phyloP scores from a whole-genome alignment of 225 moss, liverwort and hornwort genomes.

The Bryoerythrophyllum caledonicum region DNA sequence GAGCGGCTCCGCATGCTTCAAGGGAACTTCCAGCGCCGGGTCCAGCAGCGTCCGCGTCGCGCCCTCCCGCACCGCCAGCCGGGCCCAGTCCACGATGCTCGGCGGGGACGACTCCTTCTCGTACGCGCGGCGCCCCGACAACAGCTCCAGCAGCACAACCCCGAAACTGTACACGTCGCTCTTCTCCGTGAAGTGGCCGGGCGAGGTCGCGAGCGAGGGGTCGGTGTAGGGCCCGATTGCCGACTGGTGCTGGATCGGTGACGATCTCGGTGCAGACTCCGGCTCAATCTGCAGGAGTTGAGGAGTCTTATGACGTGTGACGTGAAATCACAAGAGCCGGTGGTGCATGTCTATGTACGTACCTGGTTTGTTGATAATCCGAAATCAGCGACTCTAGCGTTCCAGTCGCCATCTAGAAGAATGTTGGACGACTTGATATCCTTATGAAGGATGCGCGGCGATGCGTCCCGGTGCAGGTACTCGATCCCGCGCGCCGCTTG shows the following conservation, averaged over 20 bases:
- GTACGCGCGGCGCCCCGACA: constrained; percentile 53
- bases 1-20: constrained; percentile 54
- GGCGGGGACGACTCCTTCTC: constrained; percentile 45
- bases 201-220: constrained; percentile 46
- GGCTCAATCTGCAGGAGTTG: too few species aligned
- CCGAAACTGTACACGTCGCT: constrained; percentile 78
- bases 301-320: too few species aligned
- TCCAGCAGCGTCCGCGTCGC: constrained; percentile 51
- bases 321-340: too few species aligned
- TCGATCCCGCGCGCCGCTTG: constrained; percentile 69
- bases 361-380: constrained; percentile 40
- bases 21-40: constrained; percentile 50
- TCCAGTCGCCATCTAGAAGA: constrained; percentile 65
- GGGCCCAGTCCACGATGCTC: constrained; percentile 62
- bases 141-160: constrained; percentile 62
- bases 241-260: constrained; percentile 28
- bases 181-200: constrained; percentile 50
- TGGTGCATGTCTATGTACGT: not conserved
- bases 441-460: constrained; percentile 56
- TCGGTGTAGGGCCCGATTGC: constrained; percentile 52
- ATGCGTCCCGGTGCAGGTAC: constrained; percentile 62
- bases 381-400: constrained; percentile 69
- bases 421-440: constrained; percentile 74
- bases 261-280: not conserved
- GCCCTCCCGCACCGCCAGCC: constrained; percentile 46